Base-by-base conservation (phyloP, 73 alveolate genomes). In the Halteria grandinella region DNA sequence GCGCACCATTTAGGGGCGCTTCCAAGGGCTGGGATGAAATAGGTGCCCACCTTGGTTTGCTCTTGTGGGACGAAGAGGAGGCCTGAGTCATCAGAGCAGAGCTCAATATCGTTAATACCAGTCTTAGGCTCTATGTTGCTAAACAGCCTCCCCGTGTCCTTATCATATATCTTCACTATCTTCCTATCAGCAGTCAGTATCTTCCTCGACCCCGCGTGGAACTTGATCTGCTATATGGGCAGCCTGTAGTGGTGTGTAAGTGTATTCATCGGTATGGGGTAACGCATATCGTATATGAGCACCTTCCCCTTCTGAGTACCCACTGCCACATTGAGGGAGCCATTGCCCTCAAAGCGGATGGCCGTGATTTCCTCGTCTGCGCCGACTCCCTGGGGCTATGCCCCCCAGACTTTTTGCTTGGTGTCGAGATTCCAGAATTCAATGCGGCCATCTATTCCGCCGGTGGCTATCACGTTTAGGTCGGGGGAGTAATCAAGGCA, bases 1-100 rank as follows among this genome's bases (percentile, higher is more conserved):
- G 97, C 76, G 29, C 97, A 93, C 98, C 99, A 95, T 80, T 83
- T 89, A 32, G 99, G 98, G n/a, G 99, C 98, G 8, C 93, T 94
- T 8, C 99, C 99, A 20, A 95, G 51, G 36, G 75, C 75, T 15
- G 99, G 98, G 20, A 95, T 75, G 77, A 91, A 95, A 72, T 82
- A 90, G 31, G 90, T 83, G 48, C 96, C 99, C 5, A 95, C 73
- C 79, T 87, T 86, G 69, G 78, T 91, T 57, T 89, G 58, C 78
- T 95, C 99, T 41, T 88, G 63, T 14, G 97, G 95, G 29, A 79
- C 83, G 36, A 93, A 87, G 20, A 95, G 55, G 75, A 95, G 64
- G 27, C 99, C 99, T 18, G 95, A 59, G 59, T 87, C 69, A 18
- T 62, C 80, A n/a, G 51, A 78, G 72, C 86, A 85, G 15, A 89